Conservation (phyloP, 306 rosid species). For the Lathyrus aphaca region DNA sequence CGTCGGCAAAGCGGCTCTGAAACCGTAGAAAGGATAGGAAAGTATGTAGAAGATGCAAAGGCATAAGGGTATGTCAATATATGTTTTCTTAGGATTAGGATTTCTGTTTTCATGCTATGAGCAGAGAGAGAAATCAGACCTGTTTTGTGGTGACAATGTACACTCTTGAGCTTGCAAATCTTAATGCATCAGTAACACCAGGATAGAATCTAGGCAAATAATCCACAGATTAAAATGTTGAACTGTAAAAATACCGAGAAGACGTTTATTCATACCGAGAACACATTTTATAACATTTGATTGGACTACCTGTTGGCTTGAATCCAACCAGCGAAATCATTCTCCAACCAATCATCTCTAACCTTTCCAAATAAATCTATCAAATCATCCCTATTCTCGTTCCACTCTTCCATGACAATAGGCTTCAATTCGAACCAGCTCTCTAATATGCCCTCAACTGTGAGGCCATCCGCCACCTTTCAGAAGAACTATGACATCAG, state of each 20-base stretch:
- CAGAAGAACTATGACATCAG: conserved; percentile 51
- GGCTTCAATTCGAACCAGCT: conserved; percentile 76
- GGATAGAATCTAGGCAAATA: conserved; percentile 68
- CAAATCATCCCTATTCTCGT: conserved; percentile 65
- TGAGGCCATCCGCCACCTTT: conserved; percentile 79
- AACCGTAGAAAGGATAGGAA: conserved; percentile 7
- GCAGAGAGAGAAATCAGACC: conserved; percentile 45
- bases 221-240: conserved; percentile 1
- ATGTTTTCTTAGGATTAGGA: conserved; percentile 17
- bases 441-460: conserved; percentile 76
- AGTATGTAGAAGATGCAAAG: conserved; percentile 13
- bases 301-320: conserved; percentile 80
- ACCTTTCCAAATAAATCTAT: conserved; percentile 74
- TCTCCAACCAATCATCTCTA: conserved; percentile 88
- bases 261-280: too few species aligned
- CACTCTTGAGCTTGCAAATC: conserved; percentile 76
- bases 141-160: conserved; percentile 86
- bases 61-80: background rate
- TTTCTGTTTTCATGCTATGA: conserved; percentile 15
- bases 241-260: background rate
- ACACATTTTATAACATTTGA: conserved; percentile 19
- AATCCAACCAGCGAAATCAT: conserved; percentile 74
- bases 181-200: conserved; percentile 74
- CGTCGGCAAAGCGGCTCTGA: conserved; percentile 85
- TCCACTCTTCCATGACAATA: conserved; percentile 74